These are phyloP conservation scores for Spergularia marina DNA, from an alignment of 148 eudicot species.

Conservation along the genomic window DNA sequence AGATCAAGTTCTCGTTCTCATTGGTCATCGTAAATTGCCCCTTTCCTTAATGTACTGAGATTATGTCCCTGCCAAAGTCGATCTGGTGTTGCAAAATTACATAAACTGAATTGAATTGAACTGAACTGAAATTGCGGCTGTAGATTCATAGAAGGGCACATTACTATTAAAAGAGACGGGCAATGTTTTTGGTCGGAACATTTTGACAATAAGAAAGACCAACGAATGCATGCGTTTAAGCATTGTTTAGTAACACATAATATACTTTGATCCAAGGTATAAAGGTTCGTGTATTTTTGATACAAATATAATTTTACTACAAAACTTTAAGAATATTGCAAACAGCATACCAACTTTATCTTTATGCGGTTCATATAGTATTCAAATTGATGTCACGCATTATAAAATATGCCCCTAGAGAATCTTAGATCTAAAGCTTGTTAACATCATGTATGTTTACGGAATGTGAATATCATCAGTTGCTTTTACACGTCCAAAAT, in stretches of 20 bases:
- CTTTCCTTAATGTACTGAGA: no score
- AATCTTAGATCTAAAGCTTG: slow-evolving; percentile 27
- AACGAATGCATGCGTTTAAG: slow-evolving; percentile 16
- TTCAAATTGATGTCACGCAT: slow-evolving; percentile 11
- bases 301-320: not conserved
- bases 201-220: not conserved
- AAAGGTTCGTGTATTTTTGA: not conserved
- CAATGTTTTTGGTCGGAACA: not conserved
- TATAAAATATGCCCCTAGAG: slow-evolving; percentile 16
- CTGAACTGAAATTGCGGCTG: no score
- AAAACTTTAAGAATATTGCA: not conserved
- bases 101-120: no score
- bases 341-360: slow-evolving; percentile 4
- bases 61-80: no score
- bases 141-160: not conserved
- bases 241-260: slow-evolving; percentile 10
- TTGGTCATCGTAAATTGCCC: no score
- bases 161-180: slow-evolving; percentile 3
- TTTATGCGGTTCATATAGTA: slow-evolving; percentile 1
- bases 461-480: not conserved
- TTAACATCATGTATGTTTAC: slow-evolving; percentile 21
- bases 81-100: no score
- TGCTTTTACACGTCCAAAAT: no score
- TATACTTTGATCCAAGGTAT: slow-evolving; percentile 20
- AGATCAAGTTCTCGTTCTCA: no score